phyloP scores from a whole-genome alignment of 257 asterid species.

The Solanum corneliomulleri region DNA sequence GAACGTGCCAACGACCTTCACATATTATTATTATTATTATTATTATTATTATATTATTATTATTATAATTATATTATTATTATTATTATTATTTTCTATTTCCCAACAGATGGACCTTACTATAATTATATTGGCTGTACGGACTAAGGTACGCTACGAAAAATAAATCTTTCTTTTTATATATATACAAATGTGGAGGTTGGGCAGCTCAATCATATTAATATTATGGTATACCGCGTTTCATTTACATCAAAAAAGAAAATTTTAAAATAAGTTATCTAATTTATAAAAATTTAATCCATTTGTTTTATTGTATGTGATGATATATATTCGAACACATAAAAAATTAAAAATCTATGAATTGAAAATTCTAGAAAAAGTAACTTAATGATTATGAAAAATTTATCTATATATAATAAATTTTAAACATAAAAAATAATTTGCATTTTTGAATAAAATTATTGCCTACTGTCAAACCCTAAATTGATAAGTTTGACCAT shows the following conservation, averaged over 20 bases:
- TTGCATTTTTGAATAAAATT: not conserved
- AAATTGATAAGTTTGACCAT: not conserved
- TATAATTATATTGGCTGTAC: not conserved
- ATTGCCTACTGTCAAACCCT: not conserved
- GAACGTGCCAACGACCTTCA: too few relatives aligned
- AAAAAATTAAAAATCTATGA: not conserved
- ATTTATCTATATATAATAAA: not conserved
- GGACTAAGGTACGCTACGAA: not conserved
- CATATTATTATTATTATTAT: too few relatives aligned
- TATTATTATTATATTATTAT: too few relatives aligned
- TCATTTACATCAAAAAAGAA: not conserved
- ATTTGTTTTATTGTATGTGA: not conserved
- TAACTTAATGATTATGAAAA: not conserved
- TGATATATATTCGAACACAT: too few relatives aligned
- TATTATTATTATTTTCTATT: too few relatives aligned
- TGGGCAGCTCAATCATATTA: not conserved
- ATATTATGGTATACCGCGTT: slow-evolving; percentile 11
- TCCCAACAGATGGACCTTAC: too few relatives aligned
- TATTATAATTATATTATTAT: too few relatives aligned
- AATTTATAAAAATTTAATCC: not conserved
- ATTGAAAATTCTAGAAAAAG: not conserved
- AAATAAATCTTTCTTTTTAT: not conserved
- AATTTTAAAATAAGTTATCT: not conserved
- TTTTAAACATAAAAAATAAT: not conserved
- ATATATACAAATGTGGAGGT: not conserved